Conservation (phyloP, 2,329 filamentous ascomycete genomes). For the Cercospora sesami region DNA sequence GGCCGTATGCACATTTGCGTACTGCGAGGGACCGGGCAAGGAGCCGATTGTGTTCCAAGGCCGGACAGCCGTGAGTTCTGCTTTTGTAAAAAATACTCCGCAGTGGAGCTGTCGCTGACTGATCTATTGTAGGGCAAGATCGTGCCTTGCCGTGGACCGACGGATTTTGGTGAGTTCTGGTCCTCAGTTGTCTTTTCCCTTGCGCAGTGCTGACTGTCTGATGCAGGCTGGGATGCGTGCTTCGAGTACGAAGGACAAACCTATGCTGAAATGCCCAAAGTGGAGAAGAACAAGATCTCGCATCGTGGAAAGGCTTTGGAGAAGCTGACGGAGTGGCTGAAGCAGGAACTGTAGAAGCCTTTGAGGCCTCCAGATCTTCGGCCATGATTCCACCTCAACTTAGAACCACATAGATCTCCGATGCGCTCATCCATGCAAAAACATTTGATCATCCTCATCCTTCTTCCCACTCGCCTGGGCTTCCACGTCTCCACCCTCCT, state of each 20-base stretch:
- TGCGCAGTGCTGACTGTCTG: slow-evolving; percentile 17
- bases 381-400: background rate
- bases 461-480: slow-evolving; percentile 32
- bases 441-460: slow-evolving; percentile 40
- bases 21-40: slow-evolving; percentile 79
- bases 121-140: slow-evolving; percentile 64
- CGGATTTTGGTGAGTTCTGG: slow-evolving; percentile 70
- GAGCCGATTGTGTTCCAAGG: slow-evolving; percentile 90
- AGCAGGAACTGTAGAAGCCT: slow-evolving; percentile 34
- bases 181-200: background rate
- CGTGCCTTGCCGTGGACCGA: slow-evolving; percentile 76
- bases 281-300: slow-evolving; percentile 85
- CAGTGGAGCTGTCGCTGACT: slow-evolving; percentile 16
- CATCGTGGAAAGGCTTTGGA: slow-evolving; percentile 84
- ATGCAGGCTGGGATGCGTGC: slow-evolving; percentile 88
- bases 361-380: background rate
- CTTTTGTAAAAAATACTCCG: background rate
- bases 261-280: slow-evolving; percentile 92
- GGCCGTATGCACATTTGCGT: slow-evolving; percentile 94
- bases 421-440: slow-evolving; percentile 36
- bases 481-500: slow-evolving; percentile 33
- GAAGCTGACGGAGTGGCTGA: slow-evolving; percentile 77
- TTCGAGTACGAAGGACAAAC: slow-evolving; percentile 93
- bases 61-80: slow-evolving; percentile 67
- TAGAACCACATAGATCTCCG: background rate